phyloP scores from a whole-genome alignment of 768 basidiomycete genomes.

The Rhodocollybia butyracea region DNA sequence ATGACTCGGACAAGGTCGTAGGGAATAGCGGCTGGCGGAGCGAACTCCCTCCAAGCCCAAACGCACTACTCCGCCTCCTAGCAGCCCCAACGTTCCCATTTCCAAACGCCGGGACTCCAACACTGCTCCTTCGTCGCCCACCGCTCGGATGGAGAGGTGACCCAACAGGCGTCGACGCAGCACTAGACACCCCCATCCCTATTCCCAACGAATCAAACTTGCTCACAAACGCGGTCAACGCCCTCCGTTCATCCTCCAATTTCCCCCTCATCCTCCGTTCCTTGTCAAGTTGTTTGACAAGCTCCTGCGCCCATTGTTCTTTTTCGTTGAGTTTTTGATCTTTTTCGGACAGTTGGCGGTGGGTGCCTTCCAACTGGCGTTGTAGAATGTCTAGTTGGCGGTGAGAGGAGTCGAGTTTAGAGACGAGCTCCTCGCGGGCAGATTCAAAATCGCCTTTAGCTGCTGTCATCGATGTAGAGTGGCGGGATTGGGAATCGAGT shows the following conservation, averaged over 20 bases:
- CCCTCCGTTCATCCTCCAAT: conserved; percentile 75
- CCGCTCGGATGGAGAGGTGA: conserved; percentile 29
- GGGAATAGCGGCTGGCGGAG: conserved; percentile 1
- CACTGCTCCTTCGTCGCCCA: neutral
- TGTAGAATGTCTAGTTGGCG: too few relatives aligned
- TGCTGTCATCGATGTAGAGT: conserved; percentile 65
- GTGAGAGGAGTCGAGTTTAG: too few relatives aligned
- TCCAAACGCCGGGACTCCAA: neutral
- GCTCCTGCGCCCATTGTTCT: conserved; percentile 69
- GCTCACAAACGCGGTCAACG: conserved; percentile 74
- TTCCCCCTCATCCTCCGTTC: conserved; percentile 69
- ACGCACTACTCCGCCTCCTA: neutral
- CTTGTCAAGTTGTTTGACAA: conserved; percentile 73
- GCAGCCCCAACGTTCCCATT: neutral
- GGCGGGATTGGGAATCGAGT: conserved; percentile 61
- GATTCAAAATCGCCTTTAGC: too few relatives aligned
- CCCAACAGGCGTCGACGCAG: conserved; percentile 46
- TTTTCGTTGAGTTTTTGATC: conserved; percentile 59
- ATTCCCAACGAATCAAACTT: conserved; percentile 78
- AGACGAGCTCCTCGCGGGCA: too few relatives aligned
- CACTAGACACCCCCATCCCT: conserved; percentile 27
- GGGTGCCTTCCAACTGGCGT: conserved; percentile 60
- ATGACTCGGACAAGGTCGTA: neutral
- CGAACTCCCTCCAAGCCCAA: neutral
- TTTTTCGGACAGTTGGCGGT: conserved; percentile 46